phyloP scores from a whole-genome alignment of 331 rosid species.

The Quercus lobata region DNA sequence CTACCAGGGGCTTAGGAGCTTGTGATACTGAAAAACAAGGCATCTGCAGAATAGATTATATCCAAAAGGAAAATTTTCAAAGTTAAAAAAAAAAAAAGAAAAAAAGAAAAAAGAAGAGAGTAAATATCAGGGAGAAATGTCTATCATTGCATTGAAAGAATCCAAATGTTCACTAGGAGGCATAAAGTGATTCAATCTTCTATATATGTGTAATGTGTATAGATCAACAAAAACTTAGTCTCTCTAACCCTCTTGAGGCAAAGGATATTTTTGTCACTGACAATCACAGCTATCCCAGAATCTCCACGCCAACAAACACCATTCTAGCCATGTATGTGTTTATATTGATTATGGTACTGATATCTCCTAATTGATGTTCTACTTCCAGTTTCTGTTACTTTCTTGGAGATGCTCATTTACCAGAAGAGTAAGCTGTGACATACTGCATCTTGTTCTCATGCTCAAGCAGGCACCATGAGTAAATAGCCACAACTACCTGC shows the following conservation, averaged over 20 bases:
- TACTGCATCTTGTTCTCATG: neutral
- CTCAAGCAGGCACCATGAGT: neutral
- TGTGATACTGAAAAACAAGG: constrained; percentile 43
- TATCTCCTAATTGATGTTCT: neutral
- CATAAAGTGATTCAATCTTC: neutral
- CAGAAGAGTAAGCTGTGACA: neutral
- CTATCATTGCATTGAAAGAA: neutral
- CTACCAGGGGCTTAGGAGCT: constrained; percentile 19
- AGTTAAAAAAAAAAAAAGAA: neutral
- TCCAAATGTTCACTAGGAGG: neutral
- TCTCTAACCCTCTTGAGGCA: neutral
- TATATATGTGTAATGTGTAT: neutral
- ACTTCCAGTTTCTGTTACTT: neutral
- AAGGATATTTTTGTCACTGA: too few species aligned
- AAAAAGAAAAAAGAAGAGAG: too few species aligned
- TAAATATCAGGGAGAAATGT: constrained; percentile 13
- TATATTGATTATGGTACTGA: too few species aligned
- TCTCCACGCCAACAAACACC: too few species aligned
- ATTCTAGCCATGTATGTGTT: too few species aligned
- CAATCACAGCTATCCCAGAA: too few species aligned
- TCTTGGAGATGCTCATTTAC: neutral
- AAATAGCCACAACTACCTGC: neutral
- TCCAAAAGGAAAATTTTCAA: neutral
- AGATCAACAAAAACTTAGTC: neutral
- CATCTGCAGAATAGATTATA: constrained; percentile 33